Base-by-base conservation (phyloP, 139 green algal genomes). In the Chlamydomonas eustigma region DNA sequence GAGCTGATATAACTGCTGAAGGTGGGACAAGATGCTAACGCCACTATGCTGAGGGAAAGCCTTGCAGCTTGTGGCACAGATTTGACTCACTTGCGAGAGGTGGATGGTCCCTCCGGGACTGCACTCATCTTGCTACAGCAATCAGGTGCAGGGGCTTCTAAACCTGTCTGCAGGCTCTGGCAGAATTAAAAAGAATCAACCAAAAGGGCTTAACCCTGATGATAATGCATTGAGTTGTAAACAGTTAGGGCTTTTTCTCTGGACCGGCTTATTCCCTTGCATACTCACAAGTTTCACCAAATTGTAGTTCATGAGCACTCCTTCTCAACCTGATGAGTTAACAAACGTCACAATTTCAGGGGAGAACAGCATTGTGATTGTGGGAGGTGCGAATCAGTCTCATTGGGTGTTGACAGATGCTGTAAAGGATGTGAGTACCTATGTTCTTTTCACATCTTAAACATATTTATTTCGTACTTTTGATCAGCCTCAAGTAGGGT, bases 351-450 rank as follows among this genome's bases (percentile, higher is more conserved):
- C n/a, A n/a, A 22, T 58, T 22, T 12, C 44, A 68, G 90, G 91
- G n/a, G 90, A 96, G 77, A 96, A 96, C 81, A 91, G 82, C 77
- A 96, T 76, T 63, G 68, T 95, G 36, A 93, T 97, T 52, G 91
- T 96, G 1, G 93, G 93, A 0, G 93, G 93, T 0, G 92, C 77
- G 28, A 85, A 86, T 72, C 79, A 87, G 66, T 69, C 64, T 1
- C 32, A 28, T 2, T 86, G 81, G 81, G 28, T 31, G 5, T 37
- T 86, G 0, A 37, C 36, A 0, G 77, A 81, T 18, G 28, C 4
- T 18, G 79, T 50, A 2, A 64, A 72, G 25, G 32, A 2, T 1
- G 69, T 31, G 5, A 28, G 0, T 12, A 22, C 8, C 18, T 12
- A 58, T 58, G n/a, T 58, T 58, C 18, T 58, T 58, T 58, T 58